Evolutionary conservation across 345 rosid genomes (phyloP).

Genomic region (Bretschneidera sinensis): DNA sequence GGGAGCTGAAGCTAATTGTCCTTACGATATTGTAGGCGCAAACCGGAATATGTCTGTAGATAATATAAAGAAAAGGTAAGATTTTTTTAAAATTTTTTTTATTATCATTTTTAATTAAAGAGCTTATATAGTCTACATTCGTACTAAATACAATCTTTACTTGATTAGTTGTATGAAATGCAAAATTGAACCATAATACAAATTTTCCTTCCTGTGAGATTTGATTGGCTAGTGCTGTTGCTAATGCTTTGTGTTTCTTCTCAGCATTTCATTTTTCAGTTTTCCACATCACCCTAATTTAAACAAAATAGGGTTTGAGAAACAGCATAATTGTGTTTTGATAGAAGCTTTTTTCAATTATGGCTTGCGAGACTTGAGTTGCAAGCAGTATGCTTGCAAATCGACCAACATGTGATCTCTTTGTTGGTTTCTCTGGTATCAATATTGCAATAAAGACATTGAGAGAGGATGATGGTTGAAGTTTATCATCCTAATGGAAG

Average conservation of each 20-base stretch:
- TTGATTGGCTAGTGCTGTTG: no score
- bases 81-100: no score
- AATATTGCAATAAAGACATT: background rate
- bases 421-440: background rate
- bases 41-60: constrained; percentile 65
- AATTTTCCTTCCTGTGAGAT: no score
- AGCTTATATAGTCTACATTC: no score
- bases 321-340: background rate
- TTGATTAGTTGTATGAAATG: no score
- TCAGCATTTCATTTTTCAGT: background rate
- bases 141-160: background rate
- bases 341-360: no score
- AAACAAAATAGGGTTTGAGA: background rate
- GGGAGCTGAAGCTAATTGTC: constrained; percentile 66
- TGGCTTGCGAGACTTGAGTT: background rate
- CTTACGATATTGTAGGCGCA: constrained; percentile 76
- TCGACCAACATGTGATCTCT: background rate
- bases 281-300: background rate
- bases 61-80: constrained; percentile 82
- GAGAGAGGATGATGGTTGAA: background rate
- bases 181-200: background rate
- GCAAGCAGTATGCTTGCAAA: background rate
- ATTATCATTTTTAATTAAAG: no score
- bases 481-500: background rate
- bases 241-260: background rate